phyloP scores from a whole-genome alignment of 352 stramenopile species.

The Pythium dissimile region DNA sequence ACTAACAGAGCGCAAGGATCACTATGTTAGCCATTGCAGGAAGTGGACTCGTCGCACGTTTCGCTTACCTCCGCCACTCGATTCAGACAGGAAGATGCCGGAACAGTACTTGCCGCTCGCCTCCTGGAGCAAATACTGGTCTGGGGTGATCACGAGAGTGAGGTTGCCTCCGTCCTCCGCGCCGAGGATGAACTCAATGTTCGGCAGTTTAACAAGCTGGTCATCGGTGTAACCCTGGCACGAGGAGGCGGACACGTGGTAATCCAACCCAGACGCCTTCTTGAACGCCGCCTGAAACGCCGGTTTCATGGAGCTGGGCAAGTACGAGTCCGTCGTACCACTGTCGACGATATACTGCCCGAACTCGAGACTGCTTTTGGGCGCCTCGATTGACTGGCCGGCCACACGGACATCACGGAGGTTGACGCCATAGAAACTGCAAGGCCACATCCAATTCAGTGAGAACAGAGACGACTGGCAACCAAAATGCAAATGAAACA shows the following conservation, averaged over 20 bases:
- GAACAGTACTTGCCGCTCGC: constrained; percentile 48
- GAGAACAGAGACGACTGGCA: too few relatives aligned
- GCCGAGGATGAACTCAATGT: constrained; percentile 69
- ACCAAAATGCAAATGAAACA: background rate
- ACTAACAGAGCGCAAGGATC: constrained; percentile 24
- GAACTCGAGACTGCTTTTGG: constrained; percentile 30
- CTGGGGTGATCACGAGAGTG: constrained; percentile 49
- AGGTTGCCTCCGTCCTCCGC: constrained; percentile 52
- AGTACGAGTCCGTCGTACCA: constrained; percentile 81
- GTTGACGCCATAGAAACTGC: constrained; percentile 62
- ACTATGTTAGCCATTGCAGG: background rate
- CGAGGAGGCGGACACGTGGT: constrained; percentile 32
- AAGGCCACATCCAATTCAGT: background rate
- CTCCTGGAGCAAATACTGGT: constrained; percentile 60
- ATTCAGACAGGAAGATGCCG: constrained; percentile 65
- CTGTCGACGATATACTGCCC: constrained; percentile 84
- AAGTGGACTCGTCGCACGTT: too few relatives aligned
- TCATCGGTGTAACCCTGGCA: constrained; percentile 56
- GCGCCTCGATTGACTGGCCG: constrained; percentile 52
- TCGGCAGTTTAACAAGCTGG: constrained; percentile 49
- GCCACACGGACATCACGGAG: constrained; percentile 66
- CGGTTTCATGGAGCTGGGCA: constrained; percentile 46
- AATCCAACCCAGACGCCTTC: constrained; percentile 41
- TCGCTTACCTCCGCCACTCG: constrained; percentile 43
- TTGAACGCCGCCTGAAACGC: constrained; percentile 63